These are phyloP conservation scores for Nemania diffusa DNA, from an alignment of 2,329 filamentous ascomycete genomes.

Conservation along the genomic window DNA sequence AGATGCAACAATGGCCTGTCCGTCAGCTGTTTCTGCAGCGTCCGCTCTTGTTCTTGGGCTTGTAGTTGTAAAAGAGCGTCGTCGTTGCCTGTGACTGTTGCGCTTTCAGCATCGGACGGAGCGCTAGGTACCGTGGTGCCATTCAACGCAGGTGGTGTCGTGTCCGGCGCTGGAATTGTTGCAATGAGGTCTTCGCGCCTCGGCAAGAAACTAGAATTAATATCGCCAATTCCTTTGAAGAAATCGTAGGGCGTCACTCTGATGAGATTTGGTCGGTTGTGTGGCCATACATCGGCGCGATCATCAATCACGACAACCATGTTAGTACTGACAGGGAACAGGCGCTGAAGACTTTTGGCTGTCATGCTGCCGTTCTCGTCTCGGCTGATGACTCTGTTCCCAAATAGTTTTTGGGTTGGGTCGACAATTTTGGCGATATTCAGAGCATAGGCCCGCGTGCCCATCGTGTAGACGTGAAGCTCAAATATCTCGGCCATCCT, in stretches of 20 bases:
- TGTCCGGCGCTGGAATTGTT: constrained; percentile 36
- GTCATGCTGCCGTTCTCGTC: constrained; percentile 96
- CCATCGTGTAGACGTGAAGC: constrained; percentile 99
- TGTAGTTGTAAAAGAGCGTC: constrained; percentile 73
- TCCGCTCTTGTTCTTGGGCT: constrained; percentile 85
- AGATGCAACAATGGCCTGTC: constrained; percentile 91
- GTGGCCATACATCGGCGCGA: constrained; percentile 92
- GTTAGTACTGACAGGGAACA: constrained; percentile 96
- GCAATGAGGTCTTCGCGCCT: constrained; percentile 71
- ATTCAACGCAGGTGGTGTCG: constrained; percentile 39
- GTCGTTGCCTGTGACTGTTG: constrained; percentile 40
- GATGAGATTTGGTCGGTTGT: constrained; percentile 90
- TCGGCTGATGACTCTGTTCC: constrained; percentile 92
- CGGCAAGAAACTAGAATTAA: constrained; percentile 96
- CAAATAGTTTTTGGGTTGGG: constrained; percentile 87
- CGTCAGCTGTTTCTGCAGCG: constrained; percentile 86
- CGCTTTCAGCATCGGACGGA: constrained; percentile 38
- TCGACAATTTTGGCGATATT: constrained; percentile 94
- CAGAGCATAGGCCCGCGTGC: constrained; percentile 93
- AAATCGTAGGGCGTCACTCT: constrained; percentile 97
- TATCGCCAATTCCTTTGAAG: constrained; percentile 97
- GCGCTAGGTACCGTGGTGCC: constrained; percentile 17
- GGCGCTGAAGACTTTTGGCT: constrained; percentile 85
- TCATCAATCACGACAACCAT: constrained; percentile 99
- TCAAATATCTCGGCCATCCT: constrained; percentile 72